These are phyloP conservation scores for Rhodocollybia butyracea DNA, from an alignment of 768 basidiomycete species.

Conservation along the genomic window DNA sequence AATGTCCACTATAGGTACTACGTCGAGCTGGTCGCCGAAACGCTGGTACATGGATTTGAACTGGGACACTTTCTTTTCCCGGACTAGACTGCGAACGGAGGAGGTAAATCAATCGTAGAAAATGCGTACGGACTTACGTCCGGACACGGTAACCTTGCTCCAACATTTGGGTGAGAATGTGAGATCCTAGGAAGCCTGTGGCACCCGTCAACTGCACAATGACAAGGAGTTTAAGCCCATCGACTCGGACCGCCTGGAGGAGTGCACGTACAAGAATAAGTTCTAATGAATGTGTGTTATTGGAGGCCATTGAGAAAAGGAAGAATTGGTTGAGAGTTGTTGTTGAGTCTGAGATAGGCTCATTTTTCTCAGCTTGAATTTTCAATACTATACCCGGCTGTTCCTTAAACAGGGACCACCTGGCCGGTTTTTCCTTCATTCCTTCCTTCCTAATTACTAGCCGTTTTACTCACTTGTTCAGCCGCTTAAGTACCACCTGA, in stretches of 20 bases:
- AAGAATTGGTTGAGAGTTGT: no score
- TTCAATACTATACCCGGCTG: no score
- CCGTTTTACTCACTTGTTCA: no score
- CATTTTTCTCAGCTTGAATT: no score
- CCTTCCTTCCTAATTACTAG: no score
- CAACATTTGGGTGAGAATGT: slow-evolving; percentile 4
- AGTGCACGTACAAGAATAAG: not conserved
- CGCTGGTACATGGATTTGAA: not conserved
- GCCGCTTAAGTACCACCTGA: no score
- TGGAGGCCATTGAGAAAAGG: no score
- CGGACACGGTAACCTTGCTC: not conserved
- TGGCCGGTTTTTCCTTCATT: no score
- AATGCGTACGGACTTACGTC: not conserved
- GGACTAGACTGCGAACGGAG: not conserved
- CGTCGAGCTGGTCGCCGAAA: slow-evolving; percentile 16
- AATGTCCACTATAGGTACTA: slow-evolving; percentile 19
- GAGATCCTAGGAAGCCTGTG: slow-evolving; percentile 7
- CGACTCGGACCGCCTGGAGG: not conserved
- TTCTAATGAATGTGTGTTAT: no score
- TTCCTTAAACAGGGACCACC: no score
- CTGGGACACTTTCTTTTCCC: not conserved
- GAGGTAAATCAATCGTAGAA: not conserved
- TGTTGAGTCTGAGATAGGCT: no score
- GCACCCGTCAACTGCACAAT: slow-evolving; percentile 2
- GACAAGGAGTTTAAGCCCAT: not conserved